phyloP scores from a whole-genome alignment of 2,329 filamentous ascomycete species.

The Teratosphaeria epicoccoides region DNA sequence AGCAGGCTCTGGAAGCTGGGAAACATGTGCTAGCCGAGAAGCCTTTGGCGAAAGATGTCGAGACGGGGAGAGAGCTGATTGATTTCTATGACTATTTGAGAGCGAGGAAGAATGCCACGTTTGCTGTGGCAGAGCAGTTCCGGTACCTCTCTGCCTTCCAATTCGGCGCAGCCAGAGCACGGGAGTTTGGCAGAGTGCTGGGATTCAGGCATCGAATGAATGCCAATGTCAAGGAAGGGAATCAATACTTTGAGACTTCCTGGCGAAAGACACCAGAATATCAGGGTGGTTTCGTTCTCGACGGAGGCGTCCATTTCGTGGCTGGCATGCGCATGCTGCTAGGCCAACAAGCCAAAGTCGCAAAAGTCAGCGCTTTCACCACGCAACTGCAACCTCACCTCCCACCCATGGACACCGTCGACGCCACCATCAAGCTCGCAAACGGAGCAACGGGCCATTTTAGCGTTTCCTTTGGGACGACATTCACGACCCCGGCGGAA shows the following conservation, averaged over 20 bases:
- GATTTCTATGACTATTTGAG: conserved; percentile 36
- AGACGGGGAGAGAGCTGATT: conserved; percentile 40
- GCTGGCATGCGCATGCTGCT: conserved; percentile 54
- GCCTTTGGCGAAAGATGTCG: conserved; percentile 44
- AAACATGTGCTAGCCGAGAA: conserved; percentile 50
- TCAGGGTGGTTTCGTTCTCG: conserved; percentile 67
- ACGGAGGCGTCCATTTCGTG: conserved; percentile 63
- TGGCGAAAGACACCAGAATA: conserved; percentile 61
- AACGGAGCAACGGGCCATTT: conserved; percentile 49
- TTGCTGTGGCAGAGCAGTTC: conserved; percentile 63
- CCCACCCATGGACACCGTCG: conserved; percentile 56
- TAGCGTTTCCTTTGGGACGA: conserved; percentile 48
- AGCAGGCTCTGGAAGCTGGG: conserved; percentile 37
- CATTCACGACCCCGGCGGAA: conserved; percentile 40
- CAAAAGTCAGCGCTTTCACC: conserved; percentile 45
- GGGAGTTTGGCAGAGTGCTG: conserved; percentile 44
- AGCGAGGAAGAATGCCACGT: conserved; percentile 28
- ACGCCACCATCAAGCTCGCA: conserved; percentile 45
- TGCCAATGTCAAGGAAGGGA: conserved; percentile 36
- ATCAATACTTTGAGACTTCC: conserved; percentile 46
- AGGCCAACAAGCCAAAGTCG: conserved; percentile 34
- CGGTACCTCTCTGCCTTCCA: conserved; percentile 50
- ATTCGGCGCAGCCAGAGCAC: conserved; percentile 41
- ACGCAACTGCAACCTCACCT: conserved; percentile 46
- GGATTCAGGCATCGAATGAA: conserved; percentile 43